A percentile compares a stretch with the other conserved stretches of the same genome.
These are phyloP conservation scores for Akanthomyces lecanii DNA, from an alignment of 2,329 filamentous ascomycete genomes.

Conservation along the genomic window DNA sequence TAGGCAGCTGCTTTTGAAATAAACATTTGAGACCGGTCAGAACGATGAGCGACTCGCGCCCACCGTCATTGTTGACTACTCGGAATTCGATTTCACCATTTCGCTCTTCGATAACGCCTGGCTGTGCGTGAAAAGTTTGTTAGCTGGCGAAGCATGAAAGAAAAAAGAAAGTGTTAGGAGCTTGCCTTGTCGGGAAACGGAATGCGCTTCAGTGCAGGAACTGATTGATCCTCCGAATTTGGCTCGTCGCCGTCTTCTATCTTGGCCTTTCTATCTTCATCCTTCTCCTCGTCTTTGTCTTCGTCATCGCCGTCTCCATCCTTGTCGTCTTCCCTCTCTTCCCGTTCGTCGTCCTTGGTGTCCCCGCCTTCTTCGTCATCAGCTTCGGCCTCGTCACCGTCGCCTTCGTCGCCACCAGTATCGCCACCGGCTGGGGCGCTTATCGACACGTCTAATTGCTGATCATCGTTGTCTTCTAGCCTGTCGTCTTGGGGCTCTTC, in stretches of 20 bases:
- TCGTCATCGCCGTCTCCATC: constrained; percentile 2
- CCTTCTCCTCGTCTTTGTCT: constrained; percentile 5
- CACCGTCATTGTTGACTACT: constrained; percentile 94
- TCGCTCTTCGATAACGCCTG: constrained; percentile 88
- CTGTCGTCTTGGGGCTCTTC: constrained; percentile 14
- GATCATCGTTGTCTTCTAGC: neutral
- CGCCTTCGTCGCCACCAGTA: neutral
- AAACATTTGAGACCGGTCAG: constrained; percentile 95
- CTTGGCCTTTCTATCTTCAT: constrained; percentile 4
- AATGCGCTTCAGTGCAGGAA: constrained; percentile 54
- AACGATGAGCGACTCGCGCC: constrained; percentile 85
- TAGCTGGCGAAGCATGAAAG: neutral
- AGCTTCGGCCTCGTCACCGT: constrained; percentile 1
- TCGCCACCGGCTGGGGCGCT: neutral
- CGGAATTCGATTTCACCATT: constrained; percentile 94
- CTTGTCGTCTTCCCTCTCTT: constrained; percentile 7
- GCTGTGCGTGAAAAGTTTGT: constrained; percentile 40
- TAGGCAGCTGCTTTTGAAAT: constrained; percentile 96
- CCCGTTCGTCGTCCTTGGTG: constrained; percentile 1
- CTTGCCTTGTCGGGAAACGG: constrained; percentile 84
- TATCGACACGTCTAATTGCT: neutral
- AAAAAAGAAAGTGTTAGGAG: neutral
- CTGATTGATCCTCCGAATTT: constrained; percentile 41
- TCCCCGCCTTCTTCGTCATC: constrained; percentile 10
- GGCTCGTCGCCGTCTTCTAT: constrained; percentile 14